Conservation (phyloP, 371 early-diverging fungal genomes). For the Polyrhizophydium stewartii region DNA sequence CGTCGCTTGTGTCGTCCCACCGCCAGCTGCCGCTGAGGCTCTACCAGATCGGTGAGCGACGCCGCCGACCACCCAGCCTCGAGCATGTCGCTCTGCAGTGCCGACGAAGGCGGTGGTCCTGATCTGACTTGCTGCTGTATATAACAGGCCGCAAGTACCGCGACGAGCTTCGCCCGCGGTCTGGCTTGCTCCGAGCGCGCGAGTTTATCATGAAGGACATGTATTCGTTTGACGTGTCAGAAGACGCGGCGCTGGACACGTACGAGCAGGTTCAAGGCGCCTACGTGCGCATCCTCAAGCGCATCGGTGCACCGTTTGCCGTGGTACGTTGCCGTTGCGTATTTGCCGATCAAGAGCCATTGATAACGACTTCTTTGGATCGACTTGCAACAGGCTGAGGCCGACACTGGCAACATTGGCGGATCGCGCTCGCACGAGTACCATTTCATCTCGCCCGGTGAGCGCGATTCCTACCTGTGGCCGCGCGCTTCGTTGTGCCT, state of each 20-base stretch:
- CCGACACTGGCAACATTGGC: constrained; percentile 90
- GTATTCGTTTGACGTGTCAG: constrained; percentile 78
- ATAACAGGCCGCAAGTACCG: constrained; percentile 65
- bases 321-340: constrained; percentile 45
- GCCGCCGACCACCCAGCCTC: too few relatives aligned
- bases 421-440: constrained; percentile 86
- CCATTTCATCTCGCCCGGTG: constrained; percentile 59
- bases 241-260: constrained; percentile 61
- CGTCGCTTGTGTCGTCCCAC: constrained; percentile 57
- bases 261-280: constrained; percentile 70
- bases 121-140: too few relatives aligned
- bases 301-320: constrained; percentile 72
- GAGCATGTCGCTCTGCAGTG: too few relatives aligned
- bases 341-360: not conserved
- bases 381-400: constrained; percentile 78
- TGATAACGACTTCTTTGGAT: too few relatives aligned
- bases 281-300: constrained; percentile 67
- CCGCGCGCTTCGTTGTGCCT: not conserved
- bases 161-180: constrained; percentile 79
- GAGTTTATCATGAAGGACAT: constrained; percentile 96
- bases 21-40: constrained; percentile 77
- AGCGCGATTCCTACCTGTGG: not conserved
- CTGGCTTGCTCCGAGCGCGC: constrained; percentile 76
- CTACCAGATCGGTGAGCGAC: constrained; percentile 74
- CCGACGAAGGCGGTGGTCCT: too few relatives aligned